Percentiles rank a stretch among this genome's conserved stretches.
These are phyloP conservation scores for Aaosphaeria arxii DNA, from an alignment of 2,329 filamentous ascomycete genomes.

Conservation along the genomic window DNA sequence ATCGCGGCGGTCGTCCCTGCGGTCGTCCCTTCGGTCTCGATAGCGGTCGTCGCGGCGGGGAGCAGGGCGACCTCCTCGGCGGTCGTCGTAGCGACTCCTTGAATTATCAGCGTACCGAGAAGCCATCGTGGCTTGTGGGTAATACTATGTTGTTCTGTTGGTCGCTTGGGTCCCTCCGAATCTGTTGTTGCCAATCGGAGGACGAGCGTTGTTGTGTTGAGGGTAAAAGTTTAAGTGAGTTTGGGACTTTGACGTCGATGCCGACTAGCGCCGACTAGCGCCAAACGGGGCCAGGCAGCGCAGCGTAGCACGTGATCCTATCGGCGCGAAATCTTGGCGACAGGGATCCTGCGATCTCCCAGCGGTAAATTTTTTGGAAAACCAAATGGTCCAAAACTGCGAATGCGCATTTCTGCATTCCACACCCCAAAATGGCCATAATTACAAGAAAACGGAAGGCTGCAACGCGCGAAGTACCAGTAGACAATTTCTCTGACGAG, in stretches of 20 bases:
- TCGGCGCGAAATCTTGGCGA: too few species aligned
- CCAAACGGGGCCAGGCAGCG: too few species aligned
- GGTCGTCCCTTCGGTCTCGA: constrained; percentile 5
- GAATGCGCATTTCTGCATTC: constrained; percentile 2
- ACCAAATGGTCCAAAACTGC: neutral
- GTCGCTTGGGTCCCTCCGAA: too few species aligned
- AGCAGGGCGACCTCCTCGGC: constrained; percentile 39
- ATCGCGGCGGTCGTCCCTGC: constrained; percentile 24
- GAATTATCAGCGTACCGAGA: constrained; percentile 65
- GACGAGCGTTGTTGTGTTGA: neutral
- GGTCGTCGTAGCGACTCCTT: constrained; percentile 45
- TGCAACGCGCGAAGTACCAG: constrained; percentile 33
- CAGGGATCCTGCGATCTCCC: neutral
- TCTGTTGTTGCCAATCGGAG: neutral
- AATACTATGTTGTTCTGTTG: neutral
- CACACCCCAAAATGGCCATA: constrained; percentile 30
- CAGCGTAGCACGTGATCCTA: too few species aligned
- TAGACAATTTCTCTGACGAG: constrained; percentile 28
- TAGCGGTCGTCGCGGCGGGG: constrained; percentile 48
- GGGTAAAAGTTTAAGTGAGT: too few species aligned
- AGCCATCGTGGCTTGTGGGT: constrained; percentile 26
- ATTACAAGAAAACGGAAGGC: constrained; percentile 51
- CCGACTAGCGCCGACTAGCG: too few species aligned
- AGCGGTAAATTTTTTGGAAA: neutral
- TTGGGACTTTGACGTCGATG: too few species aligned